Base-by-base conservation (phyloP, 2,329 filamentous ascomycete genomes). In the Fusarium subglutinans region DNA sequence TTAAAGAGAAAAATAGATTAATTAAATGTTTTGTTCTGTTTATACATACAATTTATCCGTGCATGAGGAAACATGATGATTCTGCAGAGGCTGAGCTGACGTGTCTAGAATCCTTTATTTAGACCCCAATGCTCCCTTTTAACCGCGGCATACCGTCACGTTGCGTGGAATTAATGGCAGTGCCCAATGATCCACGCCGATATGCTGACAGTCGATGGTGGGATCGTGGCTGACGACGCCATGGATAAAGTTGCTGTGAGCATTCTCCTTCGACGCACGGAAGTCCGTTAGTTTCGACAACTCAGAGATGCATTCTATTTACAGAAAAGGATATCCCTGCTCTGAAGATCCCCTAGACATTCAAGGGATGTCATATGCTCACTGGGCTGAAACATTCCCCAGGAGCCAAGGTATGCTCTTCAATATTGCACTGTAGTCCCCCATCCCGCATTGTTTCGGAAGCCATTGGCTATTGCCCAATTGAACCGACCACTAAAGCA, bases 401-500 rank as follows among this genome's bases (percentile, higher is more conserved):
- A 44, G 37, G 14, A 54, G 33, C 24, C 24, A 54, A 62, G 51
- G 53, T 44, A 72, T 59, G 63, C 45, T 51, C 57, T 66, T 64
- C 35, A 35, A 74, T 56, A 47, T n/a, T 38, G 24, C 8, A 26
- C 43, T 26, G 64, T 37, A 37, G 24, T 41, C 47, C 20, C 38
- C 37, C 51, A 26, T 61, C 56, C 56, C 59, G 72, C 41, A 57
- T 33, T 72, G 51, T 43, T 61, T 69, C 68, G 43, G 63, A 60
- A 45, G 30, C 35, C 30, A 35, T 37, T 54, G 45, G 37, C 41
- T 28, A 58, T 50, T 58, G n/a, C 26, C 26, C 26, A 26, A 26
- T 26, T 26, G 26, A 26, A 26, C 26, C 26, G 26, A 26, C 26
- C 50, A 69, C 67, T 80, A 84, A 59, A 84, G 75, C 11, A 81